phyloP scores from a whole-genome alignment of 1,139 yeast genomes.

The Taphrina confusa region DNA sequence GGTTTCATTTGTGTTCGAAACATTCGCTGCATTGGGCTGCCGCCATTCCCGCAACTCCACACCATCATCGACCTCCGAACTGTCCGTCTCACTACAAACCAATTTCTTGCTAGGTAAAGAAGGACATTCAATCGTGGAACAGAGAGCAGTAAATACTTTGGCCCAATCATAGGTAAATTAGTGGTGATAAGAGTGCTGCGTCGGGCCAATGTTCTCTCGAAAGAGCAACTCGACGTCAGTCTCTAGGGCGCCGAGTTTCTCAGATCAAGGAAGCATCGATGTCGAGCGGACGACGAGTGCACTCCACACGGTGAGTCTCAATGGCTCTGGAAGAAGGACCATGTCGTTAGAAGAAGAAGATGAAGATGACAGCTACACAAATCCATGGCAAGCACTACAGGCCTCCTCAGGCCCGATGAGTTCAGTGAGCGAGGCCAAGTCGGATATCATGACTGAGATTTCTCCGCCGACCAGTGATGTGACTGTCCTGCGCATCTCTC shows the following conservation, averaged over 20 bases:
- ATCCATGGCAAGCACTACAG: constrained; percentile 5
- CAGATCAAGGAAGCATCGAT: constrained; percentile 12
- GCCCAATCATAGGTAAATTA: no score
- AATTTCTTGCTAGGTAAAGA: no score
- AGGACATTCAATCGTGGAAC: no score
- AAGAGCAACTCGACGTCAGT: constrained; percentile 8
- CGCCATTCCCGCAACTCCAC: constrained; percentile 7
- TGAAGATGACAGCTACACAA: neutral
- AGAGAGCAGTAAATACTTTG: no score
- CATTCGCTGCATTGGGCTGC: no score
- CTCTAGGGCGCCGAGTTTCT: constrained; percentile 21
- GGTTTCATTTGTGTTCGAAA: no score
- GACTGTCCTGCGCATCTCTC: constrained; percentile 21
- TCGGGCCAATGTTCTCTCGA: constrained; percentile 18
- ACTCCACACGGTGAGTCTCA: constrained; percentile 4
- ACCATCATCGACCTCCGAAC: neutral
- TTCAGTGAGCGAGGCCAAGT: constrained; percentile 4
- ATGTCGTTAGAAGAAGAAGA: constrained; percentile 20
- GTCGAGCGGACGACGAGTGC: constrained; percentile 15
- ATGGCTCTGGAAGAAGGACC: constrained; percentile 6
- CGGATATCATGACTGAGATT: neutral
- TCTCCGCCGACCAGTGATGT: constrained; percentile 1
- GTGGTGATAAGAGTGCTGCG: no score
- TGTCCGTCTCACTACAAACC: no score
- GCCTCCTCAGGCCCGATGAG: constrained; percentile 8